Evolutionary conservation across 75 land plant genomes (phyloP).

Genomic region (Adiantum capillusveneris): DNA sequence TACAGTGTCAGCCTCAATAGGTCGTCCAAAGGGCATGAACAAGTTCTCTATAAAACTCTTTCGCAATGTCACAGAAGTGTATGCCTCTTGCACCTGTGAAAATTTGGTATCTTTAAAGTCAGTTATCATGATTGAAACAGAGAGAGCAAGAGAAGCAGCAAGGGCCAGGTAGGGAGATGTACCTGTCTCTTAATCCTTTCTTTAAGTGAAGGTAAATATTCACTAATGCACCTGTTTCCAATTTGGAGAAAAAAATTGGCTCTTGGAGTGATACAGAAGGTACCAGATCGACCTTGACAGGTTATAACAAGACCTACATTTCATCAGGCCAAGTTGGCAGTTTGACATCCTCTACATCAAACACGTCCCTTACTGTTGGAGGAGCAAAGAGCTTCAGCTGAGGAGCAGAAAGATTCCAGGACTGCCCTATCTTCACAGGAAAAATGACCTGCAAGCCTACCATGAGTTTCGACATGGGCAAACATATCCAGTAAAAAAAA

Average conservation of each 20-base stretch:
- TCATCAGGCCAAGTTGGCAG: constrained; percentile 78
- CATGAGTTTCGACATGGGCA: background rate
- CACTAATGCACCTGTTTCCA: constrained; percentile 71
- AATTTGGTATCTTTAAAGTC: constrained; percentile 4
- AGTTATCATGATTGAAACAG: constrained; percentile 1
- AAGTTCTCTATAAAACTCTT: constrained; percentile 78
- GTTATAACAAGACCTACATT: too few species aligned
- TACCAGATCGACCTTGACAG: too few species aligned
- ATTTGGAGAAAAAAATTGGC: background rate
- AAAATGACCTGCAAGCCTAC: constrained; percentile 48
- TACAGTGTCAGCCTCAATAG: constrained; percentile 90
- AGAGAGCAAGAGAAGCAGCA: background rate
- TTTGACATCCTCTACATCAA: constrained; percentile 78
- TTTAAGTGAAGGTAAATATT: constrained; percentile 75
- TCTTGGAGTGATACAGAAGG: background rate
- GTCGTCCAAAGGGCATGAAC: constrained; percentile 64
- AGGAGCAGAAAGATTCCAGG: constrained; percentile 46
- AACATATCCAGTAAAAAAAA: background rate
- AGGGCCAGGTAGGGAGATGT: constrained; percentile 11
- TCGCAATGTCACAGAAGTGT: constrained; percentile 46
- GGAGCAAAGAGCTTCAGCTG: constrained; percentile 66
- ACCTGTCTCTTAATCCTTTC: constrained; percentile 64
- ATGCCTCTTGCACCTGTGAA: constrained; percentile 63
- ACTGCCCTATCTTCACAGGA: constrained; percentile 51
- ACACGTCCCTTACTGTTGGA: constrained; percentile 47